phyloP scores from a whole-genome alignment of 2,329 filamentous ascomycete genomes.

The Xylaria sp. region DNA sequence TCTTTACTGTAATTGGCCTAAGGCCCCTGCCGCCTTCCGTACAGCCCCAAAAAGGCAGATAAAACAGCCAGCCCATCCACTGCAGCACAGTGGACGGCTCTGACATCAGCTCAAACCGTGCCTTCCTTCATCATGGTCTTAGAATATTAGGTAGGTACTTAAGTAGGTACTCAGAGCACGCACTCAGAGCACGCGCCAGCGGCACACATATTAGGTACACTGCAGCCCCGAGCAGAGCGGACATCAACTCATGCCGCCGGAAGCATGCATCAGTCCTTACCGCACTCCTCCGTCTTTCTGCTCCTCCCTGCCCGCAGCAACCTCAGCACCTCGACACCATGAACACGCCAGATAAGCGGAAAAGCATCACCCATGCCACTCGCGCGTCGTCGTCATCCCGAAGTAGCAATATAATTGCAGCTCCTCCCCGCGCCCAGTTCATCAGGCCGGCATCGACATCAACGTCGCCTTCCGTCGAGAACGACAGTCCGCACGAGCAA shows the following conservation, averaged over 20 bases:
- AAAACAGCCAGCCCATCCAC: neutral
- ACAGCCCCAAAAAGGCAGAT: neutral
- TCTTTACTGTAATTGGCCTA: neutral
- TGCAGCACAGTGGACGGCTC: constrained; percentile 4
- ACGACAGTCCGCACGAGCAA: constrained; percentile 39
- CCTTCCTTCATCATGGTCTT: neutral
- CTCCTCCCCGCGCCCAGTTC: constrained; percentile 55
- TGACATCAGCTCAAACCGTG: constrained; percentile 11
- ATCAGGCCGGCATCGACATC: constrained; percentile 46
- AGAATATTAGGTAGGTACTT: too few species aligned
- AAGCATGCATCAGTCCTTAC: constrained; percentile 33
- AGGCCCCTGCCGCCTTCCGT: neutral
- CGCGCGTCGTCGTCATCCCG: constrained; percentile 48
- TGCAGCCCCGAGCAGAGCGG: neutral
- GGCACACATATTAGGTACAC: too few species aligned
- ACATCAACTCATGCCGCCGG: neutral
- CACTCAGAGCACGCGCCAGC: constrained; percentile 3
- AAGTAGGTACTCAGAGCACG: too few species aligned
- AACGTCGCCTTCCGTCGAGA: constrained; percentile 49
- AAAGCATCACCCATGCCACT: constrained; percentile 49
- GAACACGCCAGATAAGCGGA: constrained; percentile 59
- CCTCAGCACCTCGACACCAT: constrained; percentile 46
- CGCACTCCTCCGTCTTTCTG: constrained; percentile 24
- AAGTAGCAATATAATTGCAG: constrained; percentile 51
- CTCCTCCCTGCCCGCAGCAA: constrained; percentile 20